Evolutionary conservation across 148 eudicot species (phyloP).

Genomic region (Camellia sinensis): DNA sequence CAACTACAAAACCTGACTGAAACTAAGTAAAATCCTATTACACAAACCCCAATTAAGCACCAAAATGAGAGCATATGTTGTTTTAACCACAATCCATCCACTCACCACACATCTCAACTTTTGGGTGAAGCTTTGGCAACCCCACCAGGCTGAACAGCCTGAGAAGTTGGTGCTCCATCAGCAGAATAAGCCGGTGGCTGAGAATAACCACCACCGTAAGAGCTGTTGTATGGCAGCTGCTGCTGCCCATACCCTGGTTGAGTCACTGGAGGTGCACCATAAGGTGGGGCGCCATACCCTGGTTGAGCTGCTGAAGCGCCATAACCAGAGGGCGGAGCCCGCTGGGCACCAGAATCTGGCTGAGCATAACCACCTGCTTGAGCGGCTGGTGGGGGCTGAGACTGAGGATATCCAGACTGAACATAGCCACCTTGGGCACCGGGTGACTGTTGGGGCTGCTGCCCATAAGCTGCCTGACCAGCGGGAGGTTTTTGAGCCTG

Average conservation of each 20-base stretch:
- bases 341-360: constrained; percentile 27
- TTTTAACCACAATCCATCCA: background rate
- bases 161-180: constrained; percentile 50
- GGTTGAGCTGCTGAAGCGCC: constrained; percentile 40
- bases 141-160: constrained; percentile 44
- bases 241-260: constrained; percentile 59
- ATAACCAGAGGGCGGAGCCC: constrained; percentile 29
- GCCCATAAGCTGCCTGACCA: constrained; percentile 60
- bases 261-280: constrained; percentile 55
- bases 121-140: constrained; percentile 51
- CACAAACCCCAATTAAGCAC: background rate
- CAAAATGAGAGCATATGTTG: background rate
- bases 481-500: constrained; percentile 66
- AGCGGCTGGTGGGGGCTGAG: constrained; percentile 35
- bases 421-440: constrained; percentile 61
- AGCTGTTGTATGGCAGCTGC: constrained; percentile 58
- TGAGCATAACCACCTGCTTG: constrained; percentile 38
- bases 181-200: constrained; percentile 66
- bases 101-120: constrained; percentile 21
- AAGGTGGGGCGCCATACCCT: constrained; percentile 53
- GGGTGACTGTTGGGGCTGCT: constrained; percentile 69
- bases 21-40: constrained; percentile 4
- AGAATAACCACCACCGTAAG: constrained; percentile 65
- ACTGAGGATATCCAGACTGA: constrained; percentile 57
- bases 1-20: background rate